These are phyloP conservation scores for Fusarium sp. DNA, from an alignment of 2,329 filamentous ascomycete genomes.

Conservation along the genomic window DNA sequence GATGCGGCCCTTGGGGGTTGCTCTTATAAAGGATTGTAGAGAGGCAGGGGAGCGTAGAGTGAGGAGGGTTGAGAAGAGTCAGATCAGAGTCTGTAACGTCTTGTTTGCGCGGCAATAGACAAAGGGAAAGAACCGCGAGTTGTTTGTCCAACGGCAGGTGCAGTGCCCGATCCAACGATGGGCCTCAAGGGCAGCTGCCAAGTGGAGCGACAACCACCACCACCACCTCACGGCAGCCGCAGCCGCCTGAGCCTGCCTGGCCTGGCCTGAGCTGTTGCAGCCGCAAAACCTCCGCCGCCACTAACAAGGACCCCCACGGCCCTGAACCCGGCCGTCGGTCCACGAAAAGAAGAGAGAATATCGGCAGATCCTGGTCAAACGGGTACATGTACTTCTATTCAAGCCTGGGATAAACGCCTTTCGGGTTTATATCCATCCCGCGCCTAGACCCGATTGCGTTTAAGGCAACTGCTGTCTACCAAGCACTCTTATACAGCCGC, in stretches of 20 bases:
- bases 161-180: conserved; percentile 22
- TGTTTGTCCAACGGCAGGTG: not conserved
- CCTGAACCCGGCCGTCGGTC: conserved; percentile 24
- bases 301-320: conserved; percentile 10
- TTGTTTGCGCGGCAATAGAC: not conserved
- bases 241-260: conserved; percentile 4
- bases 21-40: conserved; percentile 6
- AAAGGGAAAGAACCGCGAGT: conserved; percentile 4
- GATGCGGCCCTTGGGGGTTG: not conserved
- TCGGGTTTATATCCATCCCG: conserved; percentile 15
- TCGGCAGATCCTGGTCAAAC: conserved; percentile 21
- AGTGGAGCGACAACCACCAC: conserved; percentile 25
- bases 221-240: conserved; percentile 16
- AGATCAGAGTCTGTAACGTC: not conserved
- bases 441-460: not conserved
- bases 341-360: conserved; percentile 13
- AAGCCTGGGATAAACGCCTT: conserved; percentile 15
- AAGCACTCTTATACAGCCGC: not conserved
- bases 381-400: conserved; percentile 4
- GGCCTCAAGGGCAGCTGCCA: conserved; percentile 14
- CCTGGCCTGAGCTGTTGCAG: not conserved
- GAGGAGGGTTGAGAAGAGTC: not conserved
- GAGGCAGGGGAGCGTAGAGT: not conserved
- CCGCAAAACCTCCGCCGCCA: not conserved
- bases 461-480: not conserved